phyloP scores from a whole-genome alignment of 768 basidiomycete genomes.

The Leccinellum albellum region DNA sequence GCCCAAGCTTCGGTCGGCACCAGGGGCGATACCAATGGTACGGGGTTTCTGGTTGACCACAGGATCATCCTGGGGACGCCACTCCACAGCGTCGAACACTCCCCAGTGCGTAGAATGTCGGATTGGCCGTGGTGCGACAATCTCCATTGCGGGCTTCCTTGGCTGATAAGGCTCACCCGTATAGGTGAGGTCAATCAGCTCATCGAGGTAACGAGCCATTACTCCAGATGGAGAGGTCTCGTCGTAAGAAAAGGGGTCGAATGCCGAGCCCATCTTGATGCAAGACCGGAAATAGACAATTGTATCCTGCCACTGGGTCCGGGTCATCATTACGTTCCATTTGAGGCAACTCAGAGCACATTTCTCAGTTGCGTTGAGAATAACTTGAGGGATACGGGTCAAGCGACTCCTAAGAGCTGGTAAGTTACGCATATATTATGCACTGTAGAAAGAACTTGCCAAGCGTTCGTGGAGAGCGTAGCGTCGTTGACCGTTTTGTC shows the following conservation, averaged over 20 bases:
- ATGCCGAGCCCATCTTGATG: conserved; percentile 24
- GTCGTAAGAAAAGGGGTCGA: conserved; percentile 24
- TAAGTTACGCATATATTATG: conserved; percentile 3
- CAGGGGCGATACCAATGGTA: conserved; percentile 29
- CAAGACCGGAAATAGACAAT: conserved; percentile 21
- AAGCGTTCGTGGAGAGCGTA: conserved; percentile 28
- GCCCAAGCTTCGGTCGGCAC: conserved; percentile 9
- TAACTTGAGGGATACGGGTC: conserved; percentile 18
- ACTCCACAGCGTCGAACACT: conserved; percentile 16
- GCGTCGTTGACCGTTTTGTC: conserved; percentile 34
- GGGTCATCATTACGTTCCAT: conserved; percentile 24
- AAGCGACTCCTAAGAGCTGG: conserved; percentile 16
- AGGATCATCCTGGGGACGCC: conserved; percentile 32
- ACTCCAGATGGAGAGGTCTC: conserved; percentile 8
- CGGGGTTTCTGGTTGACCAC: conserved; percentile 27
- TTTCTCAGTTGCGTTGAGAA: conserved; percentile 26
- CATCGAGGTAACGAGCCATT: conserved; percentile 21
- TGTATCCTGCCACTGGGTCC: conserved; percentile 21
- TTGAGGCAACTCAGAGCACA: conserved; percentile 14
- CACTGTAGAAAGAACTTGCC: conserved; percentile 18
- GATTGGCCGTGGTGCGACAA: conserved; percentile 15
- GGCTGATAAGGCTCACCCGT: background rate
- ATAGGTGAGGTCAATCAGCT: conserved; percentile 12
- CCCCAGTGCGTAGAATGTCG: conserved; percentile 5
- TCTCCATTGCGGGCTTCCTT: background rate